Evolutionary conservation across 176 grass and related monocot genomes (phyloP).

Genomic region (Saccharum officinarum): DNA sequence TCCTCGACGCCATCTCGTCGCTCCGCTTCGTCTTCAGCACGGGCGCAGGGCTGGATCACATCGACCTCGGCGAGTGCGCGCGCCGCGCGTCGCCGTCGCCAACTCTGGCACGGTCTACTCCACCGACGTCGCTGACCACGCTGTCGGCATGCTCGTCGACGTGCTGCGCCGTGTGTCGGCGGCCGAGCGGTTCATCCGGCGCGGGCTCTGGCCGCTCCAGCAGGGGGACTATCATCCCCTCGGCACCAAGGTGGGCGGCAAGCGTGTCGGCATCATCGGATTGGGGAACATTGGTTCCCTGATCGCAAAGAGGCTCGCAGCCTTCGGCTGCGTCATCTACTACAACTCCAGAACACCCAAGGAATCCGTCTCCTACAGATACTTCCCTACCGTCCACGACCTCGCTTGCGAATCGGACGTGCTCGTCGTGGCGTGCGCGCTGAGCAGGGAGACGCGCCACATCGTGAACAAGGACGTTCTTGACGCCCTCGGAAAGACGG

Average conservation of each 20-base stretch:
- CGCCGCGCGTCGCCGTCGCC: conserved; percentile 35
- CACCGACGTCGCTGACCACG: conserved; percentile 33
- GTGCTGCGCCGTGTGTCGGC: conserved; percentile 20
- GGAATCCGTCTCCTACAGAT: neutral
- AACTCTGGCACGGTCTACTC: conserved; percentile 23
- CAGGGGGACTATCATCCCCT: neutral
- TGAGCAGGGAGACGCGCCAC: conserved; percentile 14
- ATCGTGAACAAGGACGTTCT: neutral
- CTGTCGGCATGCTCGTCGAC: conserved; percentile 33
- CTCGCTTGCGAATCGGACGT: neutral
- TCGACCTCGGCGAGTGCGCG: conserved; percentile 51
- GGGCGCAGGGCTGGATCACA: conserved; percentile 43
- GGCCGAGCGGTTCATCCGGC: conserved; percentile 17
- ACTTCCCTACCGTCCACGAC: neutral
- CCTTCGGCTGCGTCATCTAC: neutral
- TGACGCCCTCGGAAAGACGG: neutral
- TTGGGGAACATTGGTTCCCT: neutral
- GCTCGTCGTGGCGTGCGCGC: neutral
- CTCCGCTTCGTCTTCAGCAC: conserved; percentile 42
- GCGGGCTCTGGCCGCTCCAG: conserved; percentile 25
- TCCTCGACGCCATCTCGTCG: conserved; percentile 28
- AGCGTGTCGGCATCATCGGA: conserved; percentile 8
- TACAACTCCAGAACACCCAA: neutral
- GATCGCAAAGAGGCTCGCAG: neutral
- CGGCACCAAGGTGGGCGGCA: neutral